phyloP scores from a whole-genome alignment of 2,329 filamentous ascomycete species.

The Zalaria sp. region DNA sequence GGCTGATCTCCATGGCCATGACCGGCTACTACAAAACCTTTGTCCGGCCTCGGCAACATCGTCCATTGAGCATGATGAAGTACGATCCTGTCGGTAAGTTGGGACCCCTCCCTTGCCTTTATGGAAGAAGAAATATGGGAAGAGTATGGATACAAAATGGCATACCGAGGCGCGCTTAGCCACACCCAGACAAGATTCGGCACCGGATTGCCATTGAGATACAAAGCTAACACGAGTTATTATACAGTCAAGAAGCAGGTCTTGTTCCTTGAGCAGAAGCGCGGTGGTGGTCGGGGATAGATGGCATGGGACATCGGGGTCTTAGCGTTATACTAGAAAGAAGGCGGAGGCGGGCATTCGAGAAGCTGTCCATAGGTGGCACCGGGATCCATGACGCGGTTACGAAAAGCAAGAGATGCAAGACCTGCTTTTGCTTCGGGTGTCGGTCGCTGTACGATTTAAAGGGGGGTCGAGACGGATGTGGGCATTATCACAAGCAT shows the following conservation, averaged over 20 bases:
- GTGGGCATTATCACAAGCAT: no score
- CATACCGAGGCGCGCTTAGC: background rate
- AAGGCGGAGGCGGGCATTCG: background rate
- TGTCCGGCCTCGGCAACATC: slow-evolving; percentile 62
- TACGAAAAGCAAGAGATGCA: background rate
- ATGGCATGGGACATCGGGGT: background rate
- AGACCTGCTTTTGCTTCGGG: background rate
- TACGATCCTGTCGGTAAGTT: slow-evolving; percentile 90
- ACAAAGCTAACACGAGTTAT: background rate
- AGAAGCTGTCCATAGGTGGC: no score
- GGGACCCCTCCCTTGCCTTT: background rate
- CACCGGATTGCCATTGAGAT: background rate
- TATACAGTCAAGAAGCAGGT: slow-evolving; percentile 78
- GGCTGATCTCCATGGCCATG: slow-evolving; percentile 95
- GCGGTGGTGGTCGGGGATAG: slow-evolving; percentile 3
- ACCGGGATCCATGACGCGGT: no score
- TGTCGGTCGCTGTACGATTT: background rate
- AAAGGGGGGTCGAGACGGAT: background rate
- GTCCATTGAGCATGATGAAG: slow-evolving; percentile 93
- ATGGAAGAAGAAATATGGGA: background rate
- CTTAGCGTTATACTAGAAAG: background rate
- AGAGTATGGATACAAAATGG: no score
- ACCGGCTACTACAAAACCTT: slow-evolving; percentile 95
- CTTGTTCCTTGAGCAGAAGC: slow-evolving; percentile 82
- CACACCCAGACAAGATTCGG: background rate